Percentiles rank a stretch among this genome's conserved stretches.
phyloP scores from a whole-genome alignment of 31 red algal species.

The Endocladia muricata region DNA sequence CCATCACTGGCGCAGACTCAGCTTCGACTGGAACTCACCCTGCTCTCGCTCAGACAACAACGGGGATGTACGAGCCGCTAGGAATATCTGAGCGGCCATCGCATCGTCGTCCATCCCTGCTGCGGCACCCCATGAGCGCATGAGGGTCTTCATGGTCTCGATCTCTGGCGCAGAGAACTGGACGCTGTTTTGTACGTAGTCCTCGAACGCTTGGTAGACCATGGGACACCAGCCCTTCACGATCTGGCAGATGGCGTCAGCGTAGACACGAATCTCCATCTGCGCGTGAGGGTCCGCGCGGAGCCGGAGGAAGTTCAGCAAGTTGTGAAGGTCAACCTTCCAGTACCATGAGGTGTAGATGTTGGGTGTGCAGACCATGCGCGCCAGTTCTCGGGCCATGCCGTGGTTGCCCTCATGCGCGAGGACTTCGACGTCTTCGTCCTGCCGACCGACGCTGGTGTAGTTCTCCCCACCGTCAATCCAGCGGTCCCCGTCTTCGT shows the following conservation, averaged over 20 bases:
- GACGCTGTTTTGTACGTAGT: not conserved
- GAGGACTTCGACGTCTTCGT: not conserved
- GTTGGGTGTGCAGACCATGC: not conserved
- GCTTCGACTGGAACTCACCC: no score
- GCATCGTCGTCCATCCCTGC: no score
- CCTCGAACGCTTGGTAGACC: slow-evolving; percentile 10
- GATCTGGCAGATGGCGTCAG: slow-evolving; percentile 16
- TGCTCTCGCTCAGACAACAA: no score
- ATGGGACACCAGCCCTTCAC: not conserved
- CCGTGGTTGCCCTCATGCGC: not conserved
- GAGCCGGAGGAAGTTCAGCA: slow-evolving; percentile 10
- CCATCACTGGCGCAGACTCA: no score
- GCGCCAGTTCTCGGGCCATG: slow-evolving; percentile 13
- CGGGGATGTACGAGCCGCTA: no score
- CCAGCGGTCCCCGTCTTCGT: not conserved
- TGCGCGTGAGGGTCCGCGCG: slow-evolving; percentile 24
- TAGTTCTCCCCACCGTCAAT: no score
- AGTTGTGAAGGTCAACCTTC: slow-evolving; percentile 20
- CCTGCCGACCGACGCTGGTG: not conserved
- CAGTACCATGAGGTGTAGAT: slow-evolving; percentile 20
- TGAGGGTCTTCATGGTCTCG: not conserved
- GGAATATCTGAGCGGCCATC: no score
- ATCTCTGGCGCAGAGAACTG: not conserved
- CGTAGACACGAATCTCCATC: slow-evolving; percentile 11
- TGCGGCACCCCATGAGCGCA: no score